A percentile compares a stretch with the other conserved stretches of the same genome.
These are phyloP conservation scores for Candida namnaoensis DNA, from an alignment of 805 yeast species.

Conservation along the genomic window DNA sequence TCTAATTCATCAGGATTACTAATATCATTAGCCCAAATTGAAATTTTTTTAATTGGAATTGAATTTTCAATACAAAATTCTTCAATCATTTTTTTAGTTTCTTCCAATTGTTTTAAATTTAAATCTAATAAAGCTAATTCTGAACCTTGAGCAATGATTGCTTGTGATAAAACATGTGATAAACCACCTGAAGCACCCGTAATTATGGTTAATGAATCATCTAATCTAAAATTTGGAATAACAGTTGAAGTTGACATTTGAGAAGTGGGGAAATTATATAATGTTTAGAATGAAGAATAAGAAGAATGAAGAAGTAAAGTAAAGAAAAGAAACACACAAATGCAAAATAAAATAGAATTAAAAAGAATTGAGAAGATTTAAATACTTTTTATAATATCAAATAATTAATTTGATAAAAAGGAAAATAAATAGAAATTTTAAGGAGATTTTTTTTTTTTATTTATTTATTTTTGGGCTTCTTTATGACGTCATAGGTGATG, in stretches of 20 bases:
- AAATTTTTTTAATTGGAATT: slow-evolving; percentile 27
- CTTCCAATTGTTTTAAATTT: slow-evolving; percentile 49
- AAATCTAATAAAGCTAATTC: slow-evolving; percentile 66
- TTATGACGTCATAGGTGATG: no score
- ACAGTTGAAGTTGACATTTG: neutral
- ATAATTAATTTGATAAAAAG: no score
- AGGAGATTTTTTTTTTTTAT: no score
- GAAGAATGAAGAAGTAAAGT: no score
- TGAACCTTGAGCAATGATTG: slow-evolving; percentile 70
- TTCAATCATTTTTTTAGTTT: slow-evolving; percentile 39
- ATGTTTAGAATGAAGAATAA: no score
- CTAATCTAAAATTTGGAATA: slow-evolving; percentile 57
- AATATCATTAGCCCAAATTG: slow-evolving; percentile 70
- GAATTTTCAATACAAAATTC: slow-evolving; percentile 36
- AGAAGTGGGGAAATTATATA: neutral
- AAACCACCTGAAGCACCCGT: slow-evolving; percentile 84
- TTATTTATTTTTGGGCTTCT: no score
- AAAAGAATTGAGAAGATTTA: no score
- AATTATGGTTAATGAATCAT: slow-evolving; percentile 61
- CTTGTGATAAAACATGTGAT: slow-evolving; percentile 55
- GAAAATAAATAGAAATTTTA: no score
- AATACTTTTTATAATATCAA: no score
- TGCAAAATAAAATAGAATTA: no score
- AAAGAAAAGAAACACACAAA: no score
- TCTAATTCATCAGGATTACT: slow-evolving; percentile 56